phyloP scores from a whole-genome alignment of 2,329 filamentous ascomycete species.

The Ilyonectria mors-panacis region DNA sequence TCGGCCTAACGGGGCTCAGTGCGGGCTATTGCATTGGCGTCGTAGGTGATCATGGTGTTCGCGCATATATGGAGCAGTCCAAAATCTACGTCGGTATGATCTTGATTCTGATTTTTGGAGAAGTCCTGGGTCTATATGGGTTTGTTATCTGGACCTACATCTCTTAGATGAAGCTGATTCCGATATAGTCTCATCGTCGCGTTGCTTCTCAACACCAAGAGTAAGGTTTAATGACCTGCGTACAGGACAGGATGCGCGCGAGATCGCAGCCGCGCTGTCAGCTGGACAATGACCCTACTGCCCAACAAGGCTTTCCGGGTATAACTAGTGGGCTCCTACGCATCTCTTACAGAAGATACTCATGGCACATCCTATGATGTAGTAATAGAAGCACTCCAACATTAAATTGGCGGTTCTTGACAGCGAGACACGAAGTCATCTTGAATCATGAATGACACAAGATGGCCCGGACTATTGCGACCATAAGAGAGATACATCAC shows the following conservation, averaged over 20 bases:
- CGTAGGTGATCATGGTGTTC: conserved; percentile 93
- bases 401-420: too few relatives aligned
- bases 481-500: too few relatives aligned
- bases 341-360: too few relatives aligned
- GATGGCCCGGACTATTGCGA: too few relatives aligned
- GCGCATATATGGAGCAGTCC: conserved; percentile 96
- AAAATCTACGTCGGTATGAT: conserved; percentile 99
- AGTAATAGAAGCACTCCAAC: too few relatives aligned
- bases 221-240: conserved; percentile 66
- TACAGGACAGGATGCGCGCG: not conserved
- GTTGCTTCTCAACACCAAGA: conserved; percentile 92
- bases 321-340: too few relatives aligned
- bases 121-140: conserved; percentile 98
- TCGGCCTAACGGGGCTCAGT: conserved; percentile 92
- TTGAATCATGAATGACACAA: too few relatives aligned
- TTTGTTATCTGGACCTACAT: conserved; percentile 61
- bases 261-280: too few relatives aligned
- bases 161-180: conserved; percentile 19
- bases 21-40: conserved; percentile 97
- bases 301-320: too few relatives aligned
- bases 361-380: too few relatives aligned
- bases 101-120: conserved; percentile 96
- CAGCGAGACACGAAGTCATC: too few relatives aligned
- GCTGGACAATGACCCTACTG: too few relatives aligned
- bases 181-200: conserved; percentile 85